Conservation (phyloP, 2,329 filamentous ascomycete genomes). For the Dendryphion nanum region DNA sequence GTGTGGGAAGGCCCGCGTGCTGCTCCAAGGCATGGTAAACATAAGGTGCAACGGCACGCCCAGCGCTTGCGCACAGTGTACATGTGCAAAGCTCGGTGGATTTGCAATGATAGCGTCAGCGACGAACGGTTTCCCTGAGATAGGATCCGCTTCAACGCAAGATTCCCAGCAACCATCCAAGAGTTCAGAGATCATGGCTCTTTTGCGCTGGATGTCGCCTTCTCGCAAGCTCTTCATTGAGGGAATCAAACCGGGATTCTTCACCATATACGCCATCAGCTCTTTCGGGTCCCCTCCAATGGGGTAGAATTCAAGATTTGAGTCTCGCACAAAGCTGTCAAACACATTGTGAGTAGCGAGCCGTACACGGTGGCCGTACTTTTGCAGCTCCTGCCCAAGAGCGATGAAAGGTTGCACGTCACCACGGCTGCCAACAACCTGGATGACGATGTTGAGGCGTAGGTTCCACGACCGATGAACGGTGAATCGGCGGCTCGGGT, state of each 20-base stretch:
- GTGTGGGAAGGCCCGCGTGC: constrained; percentile 48
- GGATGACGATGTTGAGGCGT: constrained; percentile 52
- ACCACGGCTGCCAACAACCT: constrained; percentile 54
- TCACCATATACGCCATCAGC: constrained; percentile 54
- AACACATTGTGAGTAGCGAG: constrained; percentile 25
- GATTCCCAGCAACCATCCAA: constrained; percentile 34
- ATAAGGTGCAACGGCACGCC: constrained; percentile 75
- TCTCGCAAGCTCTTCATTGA: constrained; percentile 23
- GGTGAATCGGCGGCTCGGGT: constrained; percentile 7
- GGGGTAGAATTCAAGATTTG: constrained; percentile 34
- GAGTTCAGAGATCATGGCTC: constrained; percentile 27
- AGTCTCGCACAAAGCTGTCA: constrained; percentile 14
- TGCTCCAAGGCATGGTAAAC: constrained; percentile 68
- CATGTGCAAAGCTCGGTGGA: constrained; percentile 69
- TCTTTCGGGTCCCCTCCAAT: constrained; percentile 37
- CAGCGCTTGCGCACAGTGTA: constrained; percentile 71
- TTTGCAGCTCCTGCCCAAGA: constrained; percentile 2
- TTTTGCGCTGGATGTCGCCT: constrained; percentile 34
- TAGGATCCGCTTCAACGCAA: neutral
- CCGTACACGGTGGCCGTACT: constrained; percentile 27
- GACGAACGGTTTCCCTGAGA: constrained; percentile 61
- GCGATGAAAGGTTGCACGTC: constrained; percentile 62
- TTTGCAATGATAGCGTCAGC: constrained; percentile 75
- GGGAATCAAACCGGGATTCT: constrained; percentile 45
- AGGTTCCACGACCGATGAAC: constrained; percentile 4